These are phyloP conservation scores for Cyathus striatus DNA, from an alignment of 768 basidiomycete genomes.

Conservation along the genomic window DNA sequence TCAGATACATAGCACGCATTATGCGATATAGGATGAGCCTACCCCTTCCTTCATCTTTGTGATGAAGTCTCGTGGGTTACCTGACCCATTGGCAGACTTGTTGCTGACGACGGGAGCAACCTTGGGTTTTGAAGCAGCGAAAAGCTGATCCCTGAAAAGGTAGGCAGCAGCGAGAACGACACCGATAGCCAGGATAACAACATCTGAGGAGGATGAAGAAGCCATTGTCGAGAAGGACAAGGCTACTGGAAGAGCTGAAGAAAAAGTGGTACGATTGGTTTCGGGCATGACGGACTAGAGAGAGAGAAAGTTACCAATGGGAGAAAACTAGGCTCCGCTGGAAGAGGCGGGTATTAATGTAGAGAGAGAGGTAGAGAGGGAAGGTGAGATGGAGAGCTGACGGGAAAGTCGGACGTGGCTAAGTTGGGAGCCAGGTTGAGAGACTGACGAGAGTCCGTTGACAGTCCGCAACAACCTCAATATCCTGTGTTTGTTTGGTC, in stretches of 20 bases:
- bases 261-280: conserved; percentile 31
- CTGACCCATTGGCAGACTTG: conserved; percentile 58
- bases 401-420: conserved; percentile 16
- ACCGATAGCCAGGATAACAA: conserved; percentile 67
- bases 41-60: conserved; percentile 93
- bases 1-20: conserved; percentile 6
- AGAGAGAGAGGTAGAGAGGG: conserved; percentile 11
- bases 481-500: too few relatives aligned
- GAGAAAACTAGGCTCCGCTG: conserved; percentile 8
- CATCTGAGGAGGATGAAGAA: conserved; percentile 62
- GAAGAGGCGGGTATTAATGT: conserved; percentile 5
- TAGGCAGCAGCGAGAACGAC: conserved; percentile 73
- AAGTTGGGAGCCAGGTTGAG: conserved; percentile 9
- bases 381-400: not conserved
- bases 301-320: conserved; percentile 15
- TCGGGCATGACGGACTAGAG: conserved; percentile 20
- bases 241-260: conserved; percentile 30
- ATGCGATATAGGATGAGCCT: conserved; percentile 24
- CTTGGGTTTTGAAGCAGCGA: conserved; percentile 63
- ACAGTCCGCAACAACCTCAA: too few relatives aligned
- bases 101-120: conserved; percentile 35
- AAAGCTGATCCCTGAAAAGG: conserved; percentile 81
- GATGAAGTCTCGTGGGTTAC: conserved; percentile 91
- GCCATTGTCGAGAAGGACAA: conserved; percentile 43
- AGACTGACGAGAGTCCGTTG: too few relatives aligned